Conservation (phyloP, 2,329 filamentous ascomycete species). For the Xylariaceae sp. region DNA sequence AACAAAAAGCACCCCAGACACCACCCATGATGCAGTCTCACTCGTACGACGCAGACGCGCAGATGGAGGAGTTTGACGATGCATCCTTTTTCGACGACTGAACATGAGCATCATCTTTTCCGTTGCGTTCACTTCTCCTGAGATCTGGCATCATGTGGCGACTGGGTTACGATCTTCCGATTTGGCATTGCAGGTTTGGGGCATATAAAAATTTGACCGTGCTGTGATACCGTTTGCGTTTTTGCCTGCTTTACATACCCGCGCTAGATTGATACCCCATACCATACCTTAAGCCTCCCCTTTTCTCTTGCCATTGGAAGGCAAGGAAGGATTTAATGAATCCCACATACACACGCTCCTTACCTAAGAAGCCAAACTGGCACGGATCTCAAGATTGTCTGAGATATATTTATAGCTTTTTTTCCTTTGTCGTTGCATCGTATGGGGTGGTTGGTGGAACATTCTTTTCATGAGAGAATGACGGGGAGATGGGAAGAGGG, state of each 20-base stretch:
- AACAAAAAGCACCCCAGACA: constrained; percentile 48
- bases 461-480: constrained; percentile 13
- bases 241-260: constrained; percentile 12
- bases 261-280: constrained; percentile 22
- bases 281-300: constrained; percentile 2
- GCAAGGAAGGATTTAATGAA: constrained; percentile 17
- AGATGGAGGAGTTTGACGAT: constrained; percentile 58
- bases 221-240: constrained; percentile 20
- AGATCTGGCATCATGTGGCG: not conserved
- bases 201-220: too few species aligned
- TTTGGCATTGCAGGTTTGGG: too few species aligned
- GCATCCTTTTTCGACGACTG: constrained; percentile 56
- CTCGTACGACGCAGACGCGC: constrained; percentile 61
- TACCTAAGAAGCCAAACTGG: not conserved
- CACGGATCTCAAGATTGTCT: constrained; percentile 14
- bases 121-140: not conserved
- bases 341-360: constrained; percentile 14
- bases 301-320: not conserved
- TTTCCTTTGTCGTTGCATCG: constrained; percentile 22
- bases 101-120: constrained; percentile 1
- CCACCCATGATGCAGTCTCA: constrained; percentile 60
- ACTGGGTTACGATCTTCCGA: not conserved
- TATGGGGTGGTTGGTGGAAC: constrained; percentile 8
- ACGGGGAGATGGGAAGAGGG: not conserved
- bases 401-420: not conserved